Evolutionary conservation across 1,284 basidiomycete species (phyloP).

Genomic region (Rhizopogon hawkerae): DNA sequence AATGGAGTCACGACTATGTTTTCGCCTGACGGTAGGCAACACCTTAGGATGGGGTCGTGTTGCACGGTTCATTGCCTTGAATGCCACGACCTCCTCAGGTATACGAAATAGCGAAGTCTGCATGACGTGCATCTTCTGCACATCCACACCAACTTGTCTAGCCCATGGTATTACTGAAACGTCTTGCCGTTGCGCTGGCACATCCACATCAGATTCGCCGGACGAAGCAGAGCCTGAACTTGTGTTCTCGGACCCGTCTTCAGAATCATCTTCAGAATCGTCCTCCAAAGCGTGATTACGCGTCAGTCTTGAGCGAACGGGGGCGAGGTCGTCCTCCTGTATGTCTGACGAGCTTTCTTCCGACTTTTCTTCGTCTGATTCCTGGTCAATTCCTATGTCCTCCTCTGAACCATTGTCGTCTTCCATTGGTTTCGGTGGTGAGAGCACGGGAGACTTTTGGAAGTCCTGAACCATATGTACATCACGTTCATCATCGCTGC

Average conservation of each 20-base stretch:
- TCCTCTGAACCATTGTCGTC: slow-evolving; percentile 19
- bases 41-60: slow-evolving; percentile 31
- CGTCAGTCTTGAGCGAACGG: slow-evolving; percentile 21
- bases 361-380: slow-evolving; percentile 29
- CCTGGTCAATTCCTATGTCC: slow-evolving; percentile 21
- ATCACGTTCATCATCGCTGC: slow-evolving; percentile 32
- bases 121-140: slow-evolving; percentile 86
- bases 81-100: slow-evolving; percentile 58
- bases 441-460: slow-evolving; percentile 10
- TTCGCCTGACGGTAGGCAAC: slow-evolving; percentile 39
- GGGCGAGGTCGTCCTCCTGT: slow-evolving; percentile 38
- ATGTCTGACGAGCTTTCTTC: slow-evolving; percentile 37
- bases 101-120: slow-evolving; percentile 78
- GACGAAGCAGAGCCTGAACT: slow-evolving; percentile 28
- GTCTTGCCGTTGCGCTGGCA: slow-evolving; percentile 14
- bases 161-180: slow-evolving; percentile 49
- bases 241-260: slow-evolving; percentile 32
- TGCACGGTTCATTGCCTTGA: slow-evolving; percentile 42
- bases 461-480: slow-evolving; percentile 19
- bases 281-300: slow-evolving; percentile 39
- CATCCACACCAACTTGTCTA: slow-evolving; percentile 63
- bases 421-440: slow-evolving; percentile 15
- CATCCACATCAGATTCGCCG: slow-evolving; percentile 29
- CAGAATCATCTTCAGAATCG: slow-evolving; percentile 44
- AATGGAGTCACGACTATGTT: slow-evolving; percentile 71